phyloP scores from a whole-genome alignment of 495 filamentous ascomycete species.

The Trichoderma asperelloides region DNA sequence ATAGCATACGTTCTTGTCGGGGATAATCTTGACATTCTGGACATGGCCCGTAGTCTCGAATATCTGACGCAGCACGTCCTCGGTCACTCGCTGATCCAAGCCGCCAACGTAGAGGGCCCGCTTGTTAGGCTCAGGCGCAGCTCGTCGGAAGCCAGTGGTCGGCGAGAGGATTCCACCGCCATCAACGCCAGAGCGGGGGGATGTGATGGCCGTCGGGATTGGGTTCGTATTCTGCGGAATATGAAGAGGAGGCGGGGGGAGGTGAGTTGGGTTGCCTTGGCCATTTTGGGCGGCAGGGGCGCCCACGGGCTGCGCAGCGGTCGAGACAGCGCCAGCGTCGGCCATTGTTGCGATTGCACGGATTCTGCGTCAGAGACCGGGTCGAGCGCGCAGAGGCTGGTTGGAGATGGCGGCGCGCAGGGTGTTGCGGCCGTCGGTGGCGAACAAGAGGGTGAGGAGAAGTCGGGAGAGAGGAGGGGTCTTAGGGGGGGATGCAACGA shows the following conservation, averaged over 20 bases:
- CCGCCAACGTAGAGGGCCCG: slow-evolving; percentile 94
- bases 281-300: slow-evolving; percentile 63
- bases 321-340: slow-evolving; percentile 50
- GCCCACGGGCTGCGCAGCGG: slow-evolving; percentile 49
- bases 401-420: background rate
- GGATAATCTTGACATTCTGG: slow-evolving; percentile 98
- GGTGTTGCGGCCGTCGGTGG: background rate
- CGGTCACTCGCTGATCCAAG: slow-evolving; percentile 88
- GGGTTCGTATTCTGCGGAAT: slow-evolving; percentile 97
- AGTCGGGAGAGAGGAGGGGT: slow-evolving; percentile 7
- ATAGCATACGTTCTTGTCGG: slow-evolving; percentile 85
- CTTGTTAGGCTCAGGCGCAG: slow-evolving; percentile 97
- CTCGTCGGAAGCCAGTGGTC: slow-evolving; percentile 76
- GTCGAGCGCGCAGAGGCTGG: background rate
- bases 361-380: background rate
- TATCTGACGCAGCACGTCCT: slow-evolving; percentile 94
- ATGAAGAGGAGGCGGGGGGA: slow-evolving; percentile 87
- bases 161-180: slow-evolving; percentile 70
- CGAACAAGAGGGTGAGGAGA: background rate
- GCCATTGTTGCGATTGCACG: slow-evolving; percentile 44
- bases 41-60: slow-evolving; percentile 99
- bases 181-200: slow-evolving; percentile 63
- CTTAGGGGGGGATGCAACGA: slow-evolving; percentile 1
- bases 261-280: slow-evolving; percentile 66
- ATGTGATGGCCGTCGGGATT: slow-evolving; percentile 87